phyloP scores from a whole-genome alignment of 176 grass and related monocot genomes.

The Chloris gayana region DNA sequence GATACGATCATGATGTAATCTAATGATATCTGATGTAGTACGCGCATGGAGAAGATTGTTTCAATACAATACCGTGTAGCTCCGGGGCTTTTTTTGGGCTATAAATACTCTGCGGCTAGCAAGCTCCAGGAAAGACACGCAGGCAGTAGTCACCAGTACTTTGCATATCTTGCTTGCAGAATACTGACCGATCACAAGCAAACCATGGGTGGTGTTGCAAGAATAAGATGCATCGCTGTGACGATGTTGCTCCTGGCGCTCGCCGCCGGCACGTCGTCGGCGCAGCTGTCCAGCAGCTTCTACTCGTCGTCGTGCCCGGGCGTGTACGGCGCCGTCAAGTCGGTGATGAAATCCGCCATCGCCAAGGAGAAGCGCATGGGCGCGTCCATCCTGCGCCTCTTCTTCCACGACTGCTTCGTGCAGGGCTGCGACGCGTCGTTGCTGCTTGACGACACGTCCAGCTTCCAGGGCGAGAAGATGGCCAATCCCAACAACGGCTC shows the following conservation, averaged over 20 bases:
- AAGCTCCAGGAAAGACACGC: background rate
- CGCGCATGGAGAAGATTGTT: background rate
- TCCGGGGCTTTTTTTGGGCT: background rate
- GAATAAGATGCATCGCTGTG: background rate
- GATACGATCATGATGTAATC: slow-evolving; percentile 3
- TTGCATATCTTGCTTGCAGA: no score
- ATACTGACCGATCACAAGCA: no score
- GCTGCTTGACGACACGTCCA: slow-evolving; percentile 69
- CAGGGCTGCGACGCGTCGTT: slow-evolving; percentile 87
- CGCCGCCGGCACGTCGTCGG: slow-evolving; percentile 36
- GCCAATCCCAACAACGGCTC: slow-evolving; percentile 64
- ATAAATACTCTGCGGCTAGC: slow-evolving; percentile 5
- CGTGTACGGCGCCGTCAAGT: slow-evolving; percentile 51
- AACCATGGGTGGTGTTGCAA: background rate
- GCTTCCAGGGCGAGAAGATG: slow-evolving; percentile 68
- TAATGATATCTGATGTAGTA: background rate
- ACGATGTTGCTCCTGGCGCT: background rate
- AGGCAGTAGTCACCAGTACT: no score
- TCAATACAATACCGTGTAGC: background rate
- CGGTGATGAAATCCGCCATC: slow-evolving; percentile 54
- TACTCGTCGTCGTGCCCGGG: slow-evolving; percentile 69
- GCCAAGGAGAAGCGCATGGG: slow-evolving; percentile 58
- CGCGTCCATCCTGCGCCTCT: slow-evolving; percentile 82
- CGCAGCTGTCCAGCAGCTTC: slow-evolving; percentile 48
- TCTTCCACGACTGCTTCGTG: slow-evolving; percentile 85